phyloP scores from a whole-genome alignment of 2,329 filamentous ascomycete species.

The Venturiaceae sp. region DNA sequence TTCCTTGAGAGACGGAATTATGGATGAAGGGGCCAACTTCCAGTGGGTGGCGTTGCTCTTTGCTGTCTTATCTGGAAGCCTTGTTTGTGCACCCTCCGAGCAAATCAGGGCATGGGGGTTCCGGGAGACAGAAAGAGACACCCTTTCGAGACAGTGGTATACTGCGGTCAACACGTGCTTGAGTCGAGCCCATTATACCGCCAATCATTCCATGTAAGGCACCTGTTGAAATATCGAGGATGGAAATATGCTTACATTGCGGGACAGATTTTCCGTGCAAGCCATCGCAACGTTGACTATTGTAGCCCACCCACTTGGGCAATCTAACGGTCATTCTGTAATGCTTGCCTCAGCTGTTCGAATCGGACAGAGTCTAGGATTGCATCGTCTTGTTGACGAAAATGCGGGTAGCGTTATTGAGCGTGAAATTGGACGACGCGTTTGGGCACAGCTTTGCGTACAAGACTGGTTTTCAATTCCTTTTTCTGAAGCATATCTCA shows the following conservation, averaged over 20 bases:
- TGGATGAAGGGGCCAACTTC: conserved; percentile 26
- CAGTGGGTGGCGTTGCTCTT: conserved; percentile 38
- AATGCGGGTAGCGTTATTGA: conserved; percentile 12
- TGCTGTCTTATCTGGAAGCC: conserved; percentile 32
- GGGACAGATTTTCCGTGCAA: conserved; percentile 30
- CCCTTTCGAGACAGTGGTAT: conserved; percentile 35
- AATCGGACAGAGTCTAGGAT: conserved; percentile 37
- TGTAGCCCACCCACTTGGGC: conserved; percentile 39
- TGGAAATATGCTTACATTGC: too few species aligned
- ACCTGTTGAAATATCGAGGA: too few species aligned
- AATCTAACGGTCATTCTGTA: conserved; percentile 37
- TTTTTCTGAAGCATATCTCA: conserved; percentile 28
- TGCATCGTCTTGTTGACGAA: conserved; percentile 29
- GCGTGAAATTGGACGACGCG: neutral
- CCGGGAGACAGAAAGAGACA: conserved; percentile 28
- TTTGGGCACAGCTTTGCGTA: conserved; percentile 9
- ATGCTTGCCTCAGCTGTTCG: conserved; percentile 34
- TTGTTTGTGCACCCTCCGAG: conserved; percentile 29
- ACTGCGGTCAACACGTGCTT: conserved; percentile 35
- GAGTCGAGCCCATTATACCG: conserved; percentile 36
- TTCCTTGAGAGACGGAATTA: conserved; percentile 20
- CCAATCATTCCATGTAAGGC: conserved; percentile 23
- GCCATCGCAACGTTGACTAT: conserved; percentile 39
- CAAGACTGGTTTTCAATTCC: conserved; percentile 35
- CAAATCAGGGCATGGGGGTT: conserved; percentile 34